Evolutionary conservation across 352 stramenopile genomes (phyloP), one percentile per base, ranked within the genome.

Genomic region (Phytophthora citrophthora): DNA sequence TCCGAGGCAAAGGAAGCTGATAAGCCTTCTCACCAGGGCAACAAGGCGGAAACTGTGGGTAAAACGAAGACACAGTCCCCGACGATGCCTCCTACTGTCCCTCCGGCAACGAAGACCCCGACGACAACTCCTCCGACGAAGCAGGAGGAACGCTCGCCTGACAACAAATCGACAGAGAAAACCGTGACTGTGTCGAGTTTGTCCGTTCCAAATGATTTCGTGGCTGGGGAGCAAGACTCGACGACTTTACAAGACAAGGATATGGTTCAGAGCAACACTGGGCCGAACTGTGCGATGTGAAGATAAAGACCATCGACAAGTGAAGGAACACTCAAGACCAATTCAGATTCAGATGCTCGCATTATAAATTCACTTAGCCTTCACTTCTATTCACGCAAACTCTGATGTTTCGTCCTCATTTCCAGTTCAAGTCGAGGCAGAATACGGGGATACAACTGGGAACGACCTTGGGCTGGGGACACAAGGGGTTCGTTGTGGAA

Each of bases 201-300:
- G n/a, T 57, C 46, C 18, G 27, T n/a, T 9, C 16, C 16, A 49
- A 43, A 13, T 7, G 36, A 64, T 24, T 23, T 40, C 1, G 56
- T 64, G 24, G 36, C 36, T 51, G 16, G 32, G 39, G 38, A 57
- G 23, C 38, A 55, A n/a, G 56, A 58, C 16, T 45, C 16, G 34
- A 16, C 24, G 15, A 49, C 29, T 18, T 9, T 40, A n/a, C 15
- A 50, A 11, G 9, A 26, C 20, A 24, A 50, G 38, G 23, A 45
- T 12, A 16, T 36, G 10, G 18, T 8, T 4, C 34, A 27, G 12
- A 24, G 24, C 24, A 40, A 18, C 32, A 48, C 15, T 6, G 24
- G n/a, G 13, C 12, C 27, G 29, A 64, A 64, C 56, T 58, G 47
- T 29, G 56, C 36, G 9, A 58, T 58, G 56, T 58, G 38, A 61